Evolutionary conservation across 345 rosid genomes (phyloP).

Genomic region (Salix viminalis): DNA sequence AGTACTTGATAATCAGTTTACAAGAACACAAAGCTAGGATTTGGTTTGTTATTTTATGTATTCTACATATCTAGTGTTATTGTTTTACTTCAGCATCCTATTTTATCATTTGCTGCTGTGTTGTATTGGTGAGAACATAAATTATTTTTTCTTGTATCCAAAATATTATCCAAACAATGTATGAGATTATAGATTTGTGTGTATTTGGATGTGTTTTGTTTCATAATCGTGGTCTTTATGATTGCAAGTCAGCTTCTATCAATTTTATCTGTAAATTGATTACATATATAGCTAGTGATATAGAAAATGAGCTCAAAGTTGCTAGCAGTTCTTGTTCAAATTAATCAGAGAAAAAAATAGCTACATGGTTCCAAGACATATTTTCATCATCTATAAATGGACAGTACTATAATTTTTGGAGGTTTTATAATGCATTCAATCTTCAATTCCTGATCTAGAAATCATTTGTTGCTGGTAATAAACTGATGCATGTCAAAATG

Average conservation of each 20-base stretch:
- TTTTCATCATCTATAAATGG: not conserved
- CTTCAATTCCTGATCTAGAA: not conserved
- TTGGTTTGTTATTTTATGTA: not conserved
- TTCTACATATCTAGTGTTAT: not conserved
- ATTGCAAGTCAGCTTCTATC: not conserved
- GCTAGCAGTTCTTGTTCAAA: not conserved
- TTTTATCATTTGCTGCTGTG: not conserved
- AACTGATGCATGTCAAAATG: not conserved
- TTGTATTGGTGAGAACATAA: not conserved
- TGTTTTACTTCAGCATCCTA: not conserved
- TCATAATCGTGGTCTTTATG: not conserved
- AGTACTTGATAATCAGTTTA: not conserved
- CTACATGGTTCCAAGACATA: not conserved
- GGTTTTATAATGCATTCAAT: not conserved
- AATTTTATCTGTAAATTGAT: not conserved
- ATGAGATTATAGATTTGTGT: not conserved
- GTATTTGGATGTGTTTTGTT: not conserved
- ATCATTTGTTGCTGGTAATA: not conserved
- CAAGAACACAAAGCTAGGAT: not conserved
- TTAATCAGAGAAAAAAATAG: not conserved
- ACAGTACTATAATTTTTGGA: not conserved
- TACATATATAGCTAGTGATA: not conserved
- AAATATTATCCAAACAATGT: not conserved
- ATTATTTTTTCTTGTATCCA: not conserved
- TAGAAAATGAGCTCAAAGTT: not conserved